These are phyloP conservation scores for Rhizomucor pusillus DNA, from an alignment of 371 early-diverging fungal species.

Conservation along the genomic window DNA sequence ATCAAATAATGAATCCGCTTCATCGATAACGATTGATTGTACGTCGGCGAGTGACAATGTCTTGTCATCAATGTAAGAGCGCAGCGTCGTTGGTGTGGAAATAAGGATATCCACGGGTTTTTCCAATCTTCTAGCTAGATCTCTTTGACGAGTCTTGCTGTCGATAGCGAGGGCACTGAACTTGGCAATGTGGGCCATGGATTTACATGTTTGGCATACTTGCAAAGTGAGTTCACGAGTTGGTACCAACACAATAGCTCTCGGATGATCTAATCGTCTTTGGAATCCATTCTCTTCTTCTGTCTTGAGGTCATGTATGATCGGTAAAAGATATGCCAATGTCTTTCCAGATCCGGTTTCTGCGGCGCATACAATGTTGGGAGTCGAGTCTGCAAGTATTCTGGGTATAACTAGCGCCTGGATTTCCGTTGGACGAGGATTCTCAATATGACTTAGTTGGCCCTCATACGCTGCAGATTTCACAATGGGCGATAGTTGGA, in stretches of 20 bases:
- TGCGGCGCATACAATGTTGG: conserved; percentile 80
- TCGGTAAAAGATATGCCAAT: conserved; percentile 94
- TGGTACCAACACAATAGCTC: conserved; percentile 86
- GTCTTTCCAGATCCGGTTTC: conserved; percentile 98
- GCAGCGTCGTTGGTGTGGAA: conserved; percentile 71
- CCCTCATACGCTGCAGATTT: conserved; percentile 33
- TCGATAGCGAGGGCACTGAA: conserved; percentile 67
- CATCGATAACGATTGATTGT: conserved; percentile 79
- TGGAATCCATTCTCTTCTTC: conserved; percentile 57
- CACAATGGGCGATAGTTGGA: conserved; percentile 55
- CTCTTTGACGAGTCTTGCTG: conserved; percentile 33
- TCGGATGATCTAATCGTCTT: conserved; percentile 61
- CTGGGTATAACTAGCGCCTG: conserved; percentile 89
- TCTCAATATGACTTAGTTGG: conserved; percentile 36
- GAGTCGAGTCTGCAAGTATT: conserved; percentile 42
- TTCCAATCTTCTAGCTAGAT: conserved; percentile 36
- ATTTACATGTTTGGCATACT: conserved; percentile 64
- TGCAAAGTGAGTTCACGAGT: conserved; percentile 88
- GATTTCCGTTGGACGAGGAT: conserved; percentile 81
- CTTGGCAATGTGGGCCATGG: conserved; percentile 68
- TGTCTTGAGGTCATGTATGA: conserved; percentile 72
- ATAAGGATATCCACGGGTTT: conserved; percentile 79
- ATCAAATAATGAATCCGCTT: conserved; percentile 93
- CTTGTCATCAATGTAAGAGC: conserved; percentile 37
- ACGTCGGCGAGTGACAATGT: conserved; percentile 57